Conservation (phyloP, 2,329 filamentous ascomycete genomes). For the Microcera coccophila region DNA sequence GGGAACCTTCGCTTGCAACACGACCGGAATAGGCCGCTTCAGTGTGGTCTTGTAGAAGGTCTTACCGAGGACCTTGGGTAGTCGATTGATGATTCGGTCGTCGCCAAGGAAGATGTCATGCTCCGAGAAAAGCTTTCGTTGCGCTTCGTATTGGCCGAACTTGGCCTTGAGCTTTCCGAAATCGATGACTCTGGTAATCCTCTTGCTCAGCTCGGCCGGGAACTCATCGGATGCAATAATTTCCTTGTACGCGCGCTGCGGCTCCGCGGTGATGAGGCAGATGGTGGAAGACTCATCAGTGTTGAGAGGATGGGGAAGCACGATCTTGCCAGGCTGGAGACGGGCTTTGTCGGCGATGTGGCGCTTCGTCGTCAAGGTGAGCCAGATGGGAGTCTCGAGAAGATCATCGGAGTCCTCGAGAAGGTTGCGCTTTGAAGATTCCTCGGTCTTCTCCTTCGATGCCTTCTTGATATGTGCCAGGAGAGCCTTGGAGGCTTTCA, state of each 20-base stretch:
- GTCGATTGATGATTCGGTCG: constrained; percentile 70
- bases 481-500: constrained; percentile 62
- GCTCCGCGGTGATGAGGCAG: constrained; percentile 80
- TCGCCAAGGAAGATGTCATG: constrained; percentile 95
- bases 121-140: constrained; percentile 76
- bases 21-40: constrained; percentile 84
- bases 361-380: constrained; percentile 61
- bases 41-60: constrained; percentile 79
- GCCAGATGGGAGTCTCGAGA: constrained; percentile 55
- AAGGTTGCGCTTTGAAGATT: constrained; percentile 53
- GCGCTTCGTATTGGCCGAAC: constrained; percentile 83
- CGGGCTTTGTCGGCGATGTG: constrained; percentile 68
- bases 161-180: constrained; percentile 75
- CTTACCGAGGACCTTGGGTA: constrained; percentile 81
- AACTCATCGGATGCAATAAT: constrained; percentile 71
- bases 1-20: constrained; percentile 59
- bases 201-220: constrained; percentile 60
- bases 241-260: constrained; percentile 86
- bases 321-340: constrained; percentile 80
- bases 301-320: constrained; percentile 72
- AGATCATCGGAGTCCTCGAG: constrained; percentile 44
- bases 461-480: constrained; percentile 59
- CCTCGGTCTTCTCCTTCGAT: constrained; percentile 44
- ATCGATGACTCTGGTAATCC: constrained; percentile 74
- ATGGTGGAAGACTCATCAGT: constrained; percentile 62